Base-by-base conservation (phyloP, 2,329 filamentous ascomycete species). In the Pyrenophora tritici-repentis region DNA sequence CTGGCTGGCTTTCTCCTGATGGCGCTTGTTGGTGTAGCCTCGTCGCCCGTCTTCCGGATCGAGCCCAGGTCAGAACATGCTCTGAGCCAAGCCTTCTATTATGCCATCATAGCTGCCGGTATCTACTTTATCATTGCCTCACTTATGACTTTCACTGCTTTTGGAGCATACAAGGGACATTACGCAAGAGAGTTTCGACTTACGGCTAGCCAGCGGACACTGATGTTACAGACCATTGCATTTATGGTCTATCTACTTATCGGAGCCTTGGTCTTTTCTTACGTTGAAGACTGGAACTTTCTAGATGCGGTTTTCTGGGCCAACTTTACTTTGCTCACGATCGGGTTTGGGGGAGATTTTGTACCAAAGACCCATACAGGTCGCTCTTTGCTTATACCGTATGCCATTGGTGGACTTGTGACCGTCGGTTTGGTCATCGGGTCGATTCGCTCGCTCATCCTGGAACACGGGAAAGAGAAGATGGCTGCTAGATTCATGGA, bases 61-160 rank as follows among this genome's bases (percentile, higher is more conserved):
- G 69, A 72, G 16, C 74, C 78, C 0, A 70, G 70, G 12, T 50
- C 68, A 34, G 67, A 73, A 9, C 78, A 80, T 56, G 76, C 80
- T 1, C 67, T 85, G 18, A 79, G 80, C 0, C 80, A 83, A 58
- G 81, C 81, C 6, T 85, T 80, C 64, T 86, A 85, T 63, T 86
- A 85, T 57, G 83, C 76, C 1, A 79, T 83, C 44, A 82, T 83
- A 47, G 83, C 83, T 4, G 81, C 83, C 2, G 76, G 65, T 0
- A 64, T 85, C 3, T 86, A 86, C 61, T 81, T 82, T 50, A 73
- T 84, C 44, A 79, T 86, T 33, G 76, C 81, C 1, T 75, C 75
- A 2, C 66, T 85, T 7, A 79, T 85, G 77, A 73, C 79, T 24
- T 59, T 83, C 7, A 86, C 83, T 0, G 80, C 83, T 1, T 78